These are phyloP conservation scores for Yamadazyma insecticola DNA, from an alignment of 805 yeast genomes.

Conservation along the genomic window DNA sequence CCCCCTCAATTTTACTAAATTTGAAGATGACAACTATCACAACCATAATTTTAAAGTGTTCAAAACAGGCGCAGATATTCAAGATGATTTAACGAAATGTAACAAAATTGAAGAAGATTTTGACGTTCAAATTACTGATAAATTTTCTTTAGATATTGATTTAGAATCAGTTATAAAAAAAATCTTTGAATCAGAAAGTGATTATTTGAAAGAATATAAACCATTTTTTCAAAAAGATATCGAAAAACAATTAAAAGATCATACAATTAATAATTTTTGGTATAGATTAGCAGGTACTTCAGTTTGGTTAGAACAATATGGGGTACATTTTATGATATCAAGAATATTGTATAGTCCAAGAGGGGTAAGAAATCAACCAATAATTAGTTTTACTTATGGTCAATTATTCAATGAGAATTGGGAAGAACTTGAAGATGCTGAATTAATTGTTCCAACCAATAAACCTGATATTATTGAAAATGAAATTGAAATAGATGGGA, in stretches of 20 bases:
- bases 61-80: too few relatives aligned
- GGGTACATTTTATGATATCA: conserved; percentile 43
- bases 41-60: too few relatives aligned
- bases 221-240: conserved; percentile 19
- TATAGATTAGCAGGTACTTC: conserved; percentile 45
- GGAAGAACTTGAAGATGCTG: conserved; percentile 33
- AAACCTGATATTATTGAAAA: conserved; percentile 7
- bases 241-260: conserved; percentile 13
- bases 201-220: conserved; percentile 12
- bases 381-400: conserved; percentile 37
- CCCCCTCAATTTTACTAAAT: too few relatives aligned
- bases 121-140: neutral
- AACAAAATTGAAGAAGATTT: neutral
- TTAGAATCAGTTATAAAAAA: neutral
- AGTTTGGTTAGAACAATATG: conserved; percentile 47
- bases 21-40: too few relatives aligned
- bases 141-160: neutral
- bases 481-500: conserved; percentile 3
- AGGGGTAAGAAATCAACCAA: conserved; percentile 27
- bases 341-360: conserved; percentile 33
- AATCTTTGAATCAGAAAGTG: neutral
- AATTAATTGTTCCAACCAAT: conserved; percentile 17
- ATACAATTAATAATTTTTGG: conserved; percentile 30
- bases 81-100: too few relatives aligned
- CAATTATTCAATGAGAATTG: conserved; percentile 43